A percentile compares a stretch with the other conserved stretches of the same genome.
These are phyloP conservation scores for Solanum gracilifrons DNA, from an alignment of 257 asterid species.

Conservation along the genomic window DNA sequence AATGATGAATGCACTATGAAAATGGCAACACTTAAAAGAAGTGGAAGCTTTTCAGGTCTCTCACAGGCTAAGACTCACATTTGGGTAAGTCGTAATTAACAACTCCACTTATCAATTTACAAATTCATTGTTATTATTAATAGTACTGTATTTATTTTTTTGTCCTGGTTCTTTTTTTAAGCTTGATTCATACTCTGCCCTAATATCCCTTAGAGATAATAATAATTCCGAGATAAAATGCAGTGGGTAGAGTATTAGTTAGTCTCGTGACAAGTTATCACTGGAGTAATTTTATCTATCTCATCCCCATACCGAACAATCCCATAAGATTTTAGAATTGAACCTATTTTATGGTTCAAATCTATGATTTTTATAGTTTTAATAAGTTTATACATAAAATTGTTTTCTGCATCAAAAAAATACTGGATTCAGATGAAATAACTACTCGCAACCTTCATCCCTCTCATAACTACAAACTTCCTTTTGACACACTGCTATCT, in stretches of 20 bases:
- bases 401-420: not conserved
- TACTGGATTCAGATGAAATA: not conserved
- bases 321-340: not conserved
- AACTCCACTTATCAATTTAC: not conserved
- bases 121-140: not conserved
- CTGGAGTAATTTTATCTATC: not conserved
- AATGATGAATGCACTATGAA: constrained; percentile 5
- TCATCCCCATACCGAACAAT: not conserved
- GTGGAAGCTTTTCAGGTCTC: constrained; percentile 39
- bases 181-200: not conserved
- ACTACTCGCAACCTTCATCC: not conserved
- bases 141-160: not conserved
- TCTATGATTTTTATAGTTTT: not conserved
- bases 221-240: too few species aligned
- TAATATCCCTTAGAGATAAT: not conserved
- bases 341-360: not conserved
- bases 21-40: constrained; percentile 22
- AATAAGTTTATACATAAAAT: not conserved
- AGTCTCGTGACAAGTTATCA: not conserved
- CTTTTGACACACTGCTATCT: not conserved
- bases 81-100: constrained; percentile 37
- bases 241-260: not conserved
- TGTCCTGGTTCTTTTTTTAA: not conserved
- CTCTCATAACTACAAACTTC: not conserved
- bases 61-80: constrained; percentile 39